A percentile compares a stretch with the other conserved stretches of the same genome.
Evolutionary conservation across 768 basidiomycete genomes (phyloP).

Genomic region (Panaeolus cyanescens): DNA sequence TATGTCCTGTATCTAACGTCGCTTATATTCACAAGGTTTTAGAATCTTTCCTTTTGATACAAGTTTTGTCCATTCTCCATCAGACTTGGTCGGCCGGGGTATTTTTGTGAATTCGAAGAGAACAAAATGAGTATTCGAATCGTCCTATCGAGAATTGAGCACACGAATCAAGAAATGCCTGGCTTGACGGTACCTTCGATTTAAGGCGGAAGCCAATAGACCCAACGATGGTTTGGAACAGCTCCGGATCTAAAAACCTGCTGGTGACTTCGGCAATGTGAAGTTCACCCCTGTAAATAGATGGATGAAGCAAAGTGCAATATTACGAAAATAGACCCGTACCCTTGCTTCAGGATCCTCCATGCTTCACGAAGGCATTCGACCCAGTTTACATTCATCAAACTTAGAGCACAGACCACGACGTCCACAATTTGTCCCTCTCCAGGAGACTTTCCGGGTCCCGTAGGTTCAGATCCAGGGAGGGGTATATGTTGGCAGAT

Average conservation of each 20-base stretch:
- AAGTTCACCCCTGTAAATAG: slow-evolving; percentile 64
- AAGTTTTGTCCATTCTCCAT: slow-evolving; percentile 63
- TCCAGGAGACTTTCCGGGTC: slow-evolving; percentile 40
- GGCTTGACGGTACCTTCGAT: slow-evolving; percentile 53
- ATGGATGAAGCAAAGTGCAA: slow-evolving; percentile 20
- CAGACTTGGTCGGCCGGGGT: slow-evolving; percentile 42
- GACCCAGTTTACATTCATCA: slow-evolving; percentile 99
- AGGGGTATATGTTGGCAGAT: slow-evolving; percentile 79
- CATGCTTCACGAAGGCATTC: slow-evolving; percentile 86
- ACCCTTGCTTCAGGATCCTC: slow-evolving; percentile 86
- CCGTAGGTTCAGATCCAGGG: slow-evolving; percentile 70
- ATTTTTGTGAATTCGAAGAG: slow-evolving; percentile 80
- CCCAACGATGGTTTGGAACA: slow-evolving; percentile 63
- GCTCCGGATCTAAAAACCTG: slow-evolving; percentile 69
- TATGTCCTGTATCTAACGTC: slow-evolving; percentile 48
- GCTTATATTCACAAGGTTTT: slow-evolving; percentile 93
- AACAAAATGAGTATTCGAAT: slow-evolving; percentile 82
- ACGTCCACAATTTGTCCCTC: slow-evolving; percentile 86
- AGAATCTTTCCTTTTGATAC: slow-evolving; percentile 56
- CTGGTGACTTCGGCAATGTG: slow-evolving; percentile 91
- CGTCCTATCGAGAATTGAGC: slow-evolving; percentile 52
- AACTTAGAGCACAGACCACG: slow-evolving; percentile 89
- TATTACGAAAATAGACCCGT: slow-evolving; percentile 30
- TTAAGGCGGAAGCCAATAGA: slow-evolving; percentile 75
- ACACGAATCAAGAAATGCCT: not conserved